A percentile compares a stretch with the other conserved stretches of the same genome.
Conservation (phyloP, 2,329 filamentous ascomycete species). For the Colletotrichum orbiculare region DNA sequence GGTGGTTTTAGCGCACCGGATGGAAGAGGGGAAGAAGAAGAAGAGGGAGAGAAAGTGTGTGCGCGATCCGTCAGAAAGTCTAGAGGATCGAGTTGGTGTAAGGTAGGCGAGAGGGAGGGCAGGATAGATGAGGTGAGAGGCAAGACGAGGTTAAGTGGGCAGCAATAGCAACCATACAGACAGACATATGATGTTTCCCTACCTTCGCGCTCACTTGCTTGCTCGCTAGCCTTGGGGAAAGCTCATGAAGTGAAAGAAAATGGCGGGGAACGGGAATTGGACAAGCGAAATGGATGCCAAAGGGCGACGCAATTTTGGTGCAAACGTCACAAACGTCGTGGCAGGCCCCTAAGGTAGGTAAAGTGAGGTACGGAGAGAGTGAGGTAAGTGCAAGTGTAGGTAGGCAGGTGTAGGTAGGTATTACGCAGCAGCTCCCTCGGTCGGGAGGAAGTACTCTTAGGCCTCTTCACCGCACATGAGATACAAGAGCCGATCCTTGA, state of each 20-base stretch:
- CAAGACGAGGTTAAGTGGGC: background rate
- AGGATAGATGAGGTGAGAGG: background rate
- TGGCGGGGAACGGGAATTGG: conserved; percentile 21
- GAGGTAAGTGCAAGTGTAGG: conserved; percentile 2
- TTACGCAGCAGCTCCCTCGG: too few species aligned
- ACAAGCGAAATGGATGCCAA: conserved; percentile 25
- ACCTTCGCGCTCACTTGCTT: background rate
- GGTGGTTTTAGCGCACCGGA: background rate
- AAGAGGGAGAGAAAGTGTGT: background rate
- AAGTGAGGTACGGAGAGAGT: too few species aligned
- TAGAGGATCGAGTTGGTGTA: background rate
- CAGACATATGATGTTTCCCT: conserved; percentile 17
- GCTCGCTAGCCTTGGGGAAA: background rate
- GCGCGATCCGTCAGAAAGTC: background rate
- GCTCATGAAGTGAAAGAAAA: background rate
- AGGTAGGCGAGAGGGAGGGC: background rate
- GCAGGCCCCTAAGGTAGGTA: too few species aligned
- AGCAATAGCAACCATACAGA: background rate
- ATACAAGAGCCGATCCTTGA: conserved; percentile 9
- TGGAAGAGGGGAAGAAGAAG: background rate
- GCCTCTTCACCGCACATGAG: too few species aligned
- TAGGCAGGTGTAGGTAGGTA: background rate
- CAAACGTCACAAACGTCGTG: conserved; percentile 31
- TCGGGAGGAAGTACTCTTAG: too few species aligned
- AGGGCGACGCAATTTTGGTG: conserved; percentile 31